Percentiles rank a stretch among this genome's conserved stretches.
Conservation (phyloP, 2,329 filamentous ascomycete species). For the Xylaria multiplex region DNA sequence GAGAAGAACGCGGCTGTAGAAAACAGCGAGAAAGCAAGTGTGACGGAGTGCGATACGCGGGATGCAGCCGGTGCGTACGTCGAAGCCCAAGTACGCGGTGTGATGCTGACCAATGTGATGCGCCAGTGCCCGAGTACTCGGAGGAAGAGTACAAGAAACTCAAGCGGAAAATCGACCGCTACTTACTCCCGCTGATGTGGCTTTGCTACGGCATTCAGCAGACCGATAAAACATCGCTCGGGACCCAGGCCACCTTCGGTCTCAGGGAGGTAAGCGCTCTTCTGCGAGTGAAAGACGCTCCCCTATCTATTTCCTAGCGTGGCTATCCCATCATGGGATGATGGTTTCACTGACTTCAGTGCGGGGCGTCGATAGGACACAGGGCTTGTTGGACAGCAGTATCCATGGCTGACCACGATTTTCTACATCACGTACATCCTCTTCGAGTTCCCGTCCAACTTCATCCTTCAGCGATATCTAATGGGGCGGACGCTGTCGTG, state of each 20-base stretch:
- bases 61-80: slow-evolving; percentile 36
- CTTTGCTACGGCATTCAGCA: slow-evolving; percentile 61
- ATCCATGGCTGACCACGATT: slow-evolving; percentile 50
- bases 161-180: slow-evolving; percentile 56
- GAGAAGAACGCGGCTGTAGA: slow-evolving; percentile 35
- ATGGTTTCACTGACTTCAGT: slow-evolving; percentile 16
- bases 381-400: slow-evolving; percentile 49
- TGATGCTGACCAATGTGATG: slow-evolving; percentile 1
- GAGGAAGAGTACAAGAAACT: slow-evolving; percentile 53
- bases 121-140: slow-evolving; percentile 44
- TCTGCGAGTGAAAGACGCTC: not conserved
- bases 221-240: slow-evolving; percentile 57
- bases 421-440: slow-evolving; percentile 50
- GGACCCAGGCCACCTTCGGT: slow-evolving; percentile 54
- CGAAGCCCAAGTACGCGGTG: not conserved
- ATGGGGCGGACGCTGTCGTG: slow-evolving; percentile 48
- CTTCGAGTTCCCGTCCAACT: slow-evolving; percentile 49
- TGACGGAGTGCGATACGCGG: slow-evolving; percentile 37
- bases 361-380: slow-evolving; percentile 41
- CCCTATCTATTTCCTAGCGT: not conserved
- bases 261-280: slow-evolving; percentile 45
- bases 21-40: slow-evolving; percentile 42
- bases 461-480: slow-evolving; percentile 47
- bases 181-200: slow-evolving; percentile 60
- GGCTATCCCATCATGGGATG: not conserved